These are phyloP conservation scores for Leccinum aurantiacum DNA, from an alignment of 768 basidiomycete genomes.

Conservation along the genomic window DNA sequence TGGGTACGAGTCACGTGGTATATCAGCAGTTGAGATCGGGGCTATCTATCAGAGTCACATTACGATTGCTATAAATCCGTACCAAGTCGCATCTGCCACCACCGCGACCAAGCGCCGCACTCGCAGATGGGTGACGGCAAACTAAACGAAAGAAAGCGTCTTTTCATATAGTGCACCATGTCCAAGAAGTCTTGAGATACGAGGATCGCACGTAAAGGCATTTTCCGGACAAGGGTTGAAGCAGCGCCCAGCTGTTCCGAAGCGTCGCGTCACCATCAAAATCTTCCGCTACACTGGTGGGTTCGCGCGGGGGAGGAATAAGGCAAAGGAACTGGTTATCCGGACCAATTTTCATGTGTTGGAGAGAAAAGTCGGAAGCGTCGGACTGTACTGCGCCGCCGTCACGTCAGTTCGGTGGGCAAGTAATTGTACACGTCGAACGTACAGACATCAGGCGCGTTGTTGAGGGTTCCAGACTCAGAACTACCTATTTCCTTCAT, in stretches of 20 bases:
- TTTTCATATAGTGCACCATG: too few species aligned
- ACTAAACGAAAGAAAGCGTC: too few species aligned
- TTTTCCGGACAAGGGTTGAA: conserved; percentile 73
- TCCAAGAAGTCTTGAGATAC: conserved; percentile 30
- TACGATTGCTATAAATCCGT: too few species aligned
- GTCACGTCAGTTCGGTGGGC: conserved; percentile 15
- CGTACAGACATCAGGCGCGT: conserved; percentile 36
- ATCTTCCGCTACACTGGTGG: conserved; percentile 48
- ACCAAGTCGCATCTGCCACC: too few species aligned
- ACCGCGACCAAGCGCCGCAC: too few species aligned
- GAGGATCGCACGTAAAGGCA: conserved; percentile 78
- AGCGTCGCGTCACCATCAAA: conserved; percentile 61
- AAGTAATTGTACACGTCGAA: conserved; percentile 25
- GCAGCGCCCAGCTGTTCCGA: conserved; percentile 77
- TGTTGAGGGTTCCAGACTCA: conserved; percentile 35
- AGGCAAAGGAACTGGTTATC: conserved; percentile 74
- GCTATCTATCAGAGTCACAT: too few species aligned
- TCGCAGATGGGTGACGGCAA: too few species aligned
- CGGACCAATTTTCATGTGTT: conserved; percentile 74
- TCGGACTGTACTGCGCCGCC: conserved; percentile 22
- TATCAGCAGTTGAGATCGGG: too few species aligned
- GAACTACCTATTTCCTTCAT: conserved; percentile 63
- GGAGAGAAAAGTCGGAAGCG: conserved; percentile 51
- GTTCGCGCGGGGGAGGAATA: conserved; percentile 62
- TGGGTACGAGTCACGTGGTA: too few species aligned